phyloP scores from a whole-genome alignment of 257 asterid genomes.

The Parsonsia alboflavescens region DNA sequence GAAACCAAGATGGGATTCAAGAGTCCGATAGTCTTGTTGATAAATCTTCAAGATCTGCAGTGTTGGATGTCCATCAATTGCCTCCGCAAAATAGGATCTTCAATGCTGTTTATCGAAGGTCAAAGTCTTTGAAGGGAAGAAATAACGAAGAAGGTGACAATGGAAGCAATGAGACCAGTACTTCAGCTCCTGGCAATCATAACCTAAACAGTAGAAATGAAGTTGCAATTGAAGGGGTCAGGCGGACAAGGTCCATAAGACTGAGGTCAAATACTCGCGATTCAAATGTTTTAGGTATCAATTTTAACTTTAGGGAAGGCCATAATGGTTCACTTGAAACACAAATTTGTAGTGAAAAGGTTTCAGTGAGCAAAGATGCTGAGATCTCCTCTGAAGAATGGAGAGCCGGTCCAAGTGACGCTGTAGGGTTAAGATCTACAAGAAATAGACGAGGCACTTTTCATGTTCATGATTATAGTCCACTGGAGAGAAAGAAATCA shows the following conservation, averaged over 20 bases:
- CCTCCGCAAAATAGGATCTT: constrained; percentile 64
- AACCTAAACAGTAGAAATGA: constrained; percentile 42
- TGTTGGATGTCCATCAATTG: constrained; percentile 43
- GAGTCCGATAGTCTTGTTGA: constrained; percentile 33
- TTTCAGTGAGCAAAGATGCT: constrained; percentile 45
- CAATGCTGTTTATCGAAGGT: constrained; percentile 78
- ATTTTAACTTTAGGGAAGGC: constrained; percentile 33
- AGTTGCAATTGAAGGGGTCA: constrained; percentile 36
- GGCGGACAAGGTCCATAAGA: constrained; percentile 37
- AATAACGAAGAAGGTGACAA: constrained; percentile 40
- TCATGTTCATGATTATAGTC: constrained; percentile 46
- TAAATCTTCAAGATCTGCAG: constrained; percentile 37
- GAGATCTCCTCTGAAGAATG: constrained; percentile 50
- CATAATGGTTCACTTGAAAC: constrained; percentile 44
- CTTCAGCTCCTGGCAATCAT: constrained; percentile 44
- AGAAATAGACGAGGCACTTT: constrained; percentile 57
- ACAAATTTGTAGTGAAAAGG: constrained; percentile 39
- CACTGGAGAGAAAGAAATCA: constrained; percentile 55
- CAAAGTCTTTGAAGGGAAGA: constrained; percentile 52
- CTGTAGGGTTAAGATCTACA: constrained; percentile 62
- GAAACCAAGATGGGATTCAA: constrained; percentile 26
- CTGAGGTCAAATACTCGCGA: constrained; percentile 50
- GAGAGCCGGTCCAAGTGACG: constrained; percentile 38
- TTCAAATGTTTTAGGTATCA: constrained; percentile 32
- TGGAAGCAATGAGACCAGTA: constrained; percentile 53